Conservation (phyloP, 371 early-diverging fungal species). For the Rhizopus sp. region DNA sequence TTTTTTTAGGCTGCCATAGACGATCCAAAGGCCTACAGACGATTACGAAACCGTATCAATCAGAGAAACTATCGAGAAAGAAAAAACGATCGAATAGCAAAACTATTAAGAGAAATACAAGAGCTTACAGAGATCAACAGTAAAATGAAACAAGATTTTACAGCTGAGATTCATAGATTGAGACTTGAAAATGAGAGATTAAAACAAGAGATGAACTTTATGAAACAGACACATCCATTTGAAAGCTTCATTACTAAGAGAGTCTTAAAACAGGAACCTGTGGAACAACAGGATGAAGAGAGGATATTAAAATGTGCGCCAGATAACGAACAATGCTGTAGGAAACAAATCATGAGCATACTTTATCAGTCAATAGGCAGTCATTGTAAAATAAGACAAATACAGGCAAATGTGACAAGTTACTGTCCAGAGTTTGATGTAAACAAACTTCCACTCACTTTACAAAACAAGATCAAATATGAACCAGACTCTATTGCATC, state of each 20-base stretch:
- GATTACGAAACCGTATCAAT: background rate
- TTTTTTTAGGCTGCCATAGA: background rate
- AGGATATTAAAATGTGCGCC: constrained; percentile 10
- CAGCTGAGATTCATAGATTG: background rate
- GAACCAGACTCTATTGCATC: constrained; percentile 16
- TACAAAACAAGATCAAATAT: constrained; percentile 14
- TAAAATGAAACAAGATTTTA: background rate
- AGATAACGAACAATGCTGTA: constrained; percentile 16
- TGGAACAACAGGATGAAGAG: constrained; percentile 2
- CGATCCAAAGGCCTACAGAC: background rate
- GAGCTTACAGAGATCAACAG: background rate
- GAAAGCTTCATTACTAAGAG: background rate
- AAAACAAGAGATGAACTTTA: background rate
- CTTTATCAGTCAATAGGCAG: constrained; percentile 10
- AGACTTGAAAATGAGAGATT: background rate
- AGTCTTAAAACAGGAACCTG: background rate
- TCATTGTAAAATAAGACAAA: constrained; percentile 17
- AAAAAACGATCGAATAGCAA: background rate
- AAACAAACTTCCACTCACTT: constrained; percentile 22
- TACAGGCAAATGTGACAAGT: constrained; percentile 18
- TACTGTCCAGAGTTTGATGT: constrained; percentile 32
- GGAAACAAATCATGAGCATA: constrained; percentile 5
- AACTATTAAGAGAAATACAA: background rate
- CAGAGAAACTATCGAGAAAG: background rate
- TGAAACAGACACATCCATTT: background rate